Evolutionary conservation across 305 asterid genomes (phyloP).

Genomic region (Lippia alba): DNA sequence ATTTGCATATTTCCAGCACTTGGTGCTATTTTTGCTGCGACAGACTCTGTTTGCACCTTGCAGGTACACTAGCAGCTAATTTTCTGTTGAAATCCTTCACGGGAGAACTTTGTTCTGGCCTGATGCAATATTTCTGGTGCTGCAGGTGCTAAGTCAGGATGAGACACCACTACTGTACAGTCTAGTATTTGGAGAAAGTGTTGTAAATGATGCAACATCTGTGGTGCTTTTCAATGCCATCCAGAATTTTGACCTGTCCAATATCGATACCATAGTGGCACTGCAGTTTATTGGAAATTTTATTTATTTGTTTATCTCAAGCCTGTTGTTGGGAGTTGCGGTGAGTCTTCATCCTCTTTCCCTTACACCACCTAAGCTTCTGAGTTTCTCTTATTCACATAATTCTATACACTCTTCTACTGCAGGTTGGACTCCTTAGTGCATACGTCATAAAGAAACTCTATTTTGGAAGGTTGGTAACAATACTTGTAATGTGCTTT

Average conservation of each 20-base stretch:
- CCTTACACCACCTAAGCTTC: constrained; percentile 19
- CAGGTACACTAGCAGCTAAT: constrained; percentile 44
- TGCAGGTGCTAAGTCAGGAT: constrained; percentile 68
- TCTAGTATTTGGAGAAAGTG: constrained; percentile 70
- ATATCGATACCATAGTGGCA: constrained; percentile 45
- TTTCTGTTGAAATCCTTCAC: constrained; percentile 23
- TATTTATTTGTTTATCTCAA: constrained; percentile 55
- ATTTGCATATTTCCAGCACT: constrained; percentile 47
- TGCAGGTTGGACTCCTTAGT: constrained; percentile 71
- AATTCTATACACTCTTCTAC: constrained; percentile 31
- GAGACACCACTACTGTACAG: constrained; percentile 68
- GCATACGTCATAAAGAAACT: constrained; percentile 75
- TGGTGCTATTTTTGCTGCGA: constrained; percentile 74
- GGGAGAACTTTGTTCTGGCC: not conserved
- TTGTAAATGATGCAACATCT: constrained; percentile 73
- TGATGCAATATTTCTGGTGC: constrained; percentile 25
- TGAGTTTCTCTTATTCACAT: constrained; percentile 6
- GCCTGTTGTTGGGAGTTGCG: constrained; percentile 59
- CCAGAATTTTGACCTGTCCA: constrained; percentile 63
- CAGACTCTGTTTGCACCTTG: constrained; percentile 72
- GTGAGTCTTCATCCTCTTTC: constrained; percentile 42
- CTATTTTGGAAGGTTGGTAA: constrained; percentile 72
- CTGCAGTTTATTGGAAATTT: constrained; percentile 59
- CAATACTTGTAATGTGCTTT: not conserved
- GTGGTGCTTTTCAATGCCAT: constrained; percentile 76